A percentile compares a stretch with the other conserved stretches of the same genome.
Conservation (phyloP, 148 eudicot species). For the Talinum fruticosum region DNA sequence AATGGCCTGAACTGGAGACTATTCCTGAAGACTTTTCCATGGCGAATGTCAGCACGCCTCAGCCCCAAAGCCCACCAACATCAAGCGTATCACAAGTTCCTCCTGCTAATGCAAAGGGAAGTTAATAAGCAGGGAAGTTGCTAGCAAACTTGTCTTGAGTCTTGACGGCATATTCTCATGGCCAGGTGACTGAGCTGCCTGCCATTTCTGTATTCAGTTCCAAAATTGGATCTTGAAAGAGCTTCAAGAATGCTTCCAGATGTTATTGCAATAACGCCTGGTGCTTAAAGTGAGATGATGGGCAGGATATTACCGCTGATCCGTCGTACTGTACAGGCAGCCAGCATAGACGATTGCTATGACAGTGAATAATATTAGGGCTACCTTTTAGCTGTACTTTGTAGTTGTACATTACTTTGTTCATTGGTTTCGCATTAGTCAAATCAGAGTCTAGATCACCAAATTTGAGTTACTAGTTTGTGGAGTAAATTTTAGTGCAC, state of each 20-base stretch:
- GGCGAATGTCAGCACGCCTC: constrained; percentile 41
- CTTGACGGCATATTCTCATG: background rate
- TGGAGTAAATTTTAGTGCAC: constrained; percentile 11
- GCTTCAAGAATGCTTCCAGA: constrained; percentile 8
- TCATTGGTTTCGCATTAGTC: background rate
- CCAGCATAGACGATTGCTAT: background rate
- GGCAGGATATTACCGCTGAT: constrained; percentile 16
- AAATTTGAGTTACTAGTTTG: background rate
- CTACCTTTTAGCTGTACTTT: constrained; percentile 16
- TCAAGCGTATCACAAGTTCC: constrained; percentile 35
- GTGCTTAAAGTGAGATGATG: constrained; percentile 18
- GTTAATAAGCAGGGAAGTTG: constrained; percentile 18
- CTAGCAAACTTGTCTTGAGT: background rate
- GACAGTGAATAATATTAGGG: background rate
- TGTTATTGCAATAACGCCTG: background rate
- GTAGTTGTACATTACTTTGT: constrained; percentile 25
- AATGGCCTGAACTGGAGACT: constrained; percentile 57
- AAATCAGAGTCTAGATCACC: background rate
- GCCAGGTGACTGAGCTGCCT: background rate
- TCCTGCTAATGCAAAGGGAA: constrained; percentile 31
- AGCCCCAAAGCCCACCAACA: constrained; percentile 57
- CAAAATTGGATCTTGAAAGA: background rate
- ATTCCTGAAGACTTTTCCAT: constrained; percentile 49
- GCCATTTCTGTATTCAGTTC: background rate
- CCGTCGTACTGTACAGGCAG: constrained; percentile 22